Base-by-base conservation (phyloP, 345 rosid genomes). In the Pugionium dolabratum region DNA sequence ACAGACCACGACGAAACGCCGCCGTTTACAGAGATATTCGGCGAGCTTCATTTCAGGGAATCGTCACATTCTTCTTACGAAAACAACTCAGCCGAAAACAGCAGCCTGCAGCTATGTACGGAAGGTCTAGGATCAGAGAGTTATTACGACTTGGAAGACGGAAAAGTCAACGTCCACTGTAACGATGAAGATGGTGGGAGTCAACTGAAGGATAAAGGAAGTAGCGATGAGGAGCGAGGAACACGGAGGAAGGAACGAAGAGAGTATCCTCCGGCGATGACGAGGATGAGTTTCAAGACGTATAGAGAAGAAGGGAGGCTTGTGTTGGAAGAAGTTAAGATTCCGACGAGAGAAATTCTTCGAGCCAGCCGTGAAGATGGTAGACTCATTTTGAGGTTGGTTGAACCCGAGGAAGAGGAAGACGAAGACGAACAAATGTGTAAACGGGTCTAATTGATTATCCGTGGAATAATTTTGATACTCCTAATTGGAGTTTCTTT, bases 51-150 rank as follows among this genome's bases (percentile, higher is more conserved):
- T 77, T 89, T 84, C 85, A 72, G 78, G 55, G 92, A 80, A 46
- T 49, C 41, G 44, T 42, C 83, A 4, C 59, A 6, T 27, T 58
- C 79, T n/a, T 73, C 81, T 11, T 52, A 47, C 66, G 62, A 69
- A 18, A 18, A 18, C 18, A 18, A 18, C 50, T 35, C 70, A 5
- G 50, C 71, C 9, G 30, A 74, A 54, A 76, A 40, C 58, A 84
- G 66, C 37, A 81, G 85, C 26, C 80, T 93, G 59, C 97, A 93
- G 53, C 81, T 90, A 1, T 93, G 98, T 79, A 90, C 97, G 0
- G 97, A 93, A 73, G 94, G 98, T 35, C 82, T 90, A 5, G 97
- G 96, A 25, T 90, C 83, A 33, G 96, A 93, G 76, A 93, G 97
- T 69, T 86, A 75, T 29, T 94, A 76, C 57, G 90, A 79, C 43